These are phyloP conservation scores for Penicillium sclerotigenum DNA, from an alignment of 2,329 filamentous ascomycete species.

Conservation along the genomic window DNA sequence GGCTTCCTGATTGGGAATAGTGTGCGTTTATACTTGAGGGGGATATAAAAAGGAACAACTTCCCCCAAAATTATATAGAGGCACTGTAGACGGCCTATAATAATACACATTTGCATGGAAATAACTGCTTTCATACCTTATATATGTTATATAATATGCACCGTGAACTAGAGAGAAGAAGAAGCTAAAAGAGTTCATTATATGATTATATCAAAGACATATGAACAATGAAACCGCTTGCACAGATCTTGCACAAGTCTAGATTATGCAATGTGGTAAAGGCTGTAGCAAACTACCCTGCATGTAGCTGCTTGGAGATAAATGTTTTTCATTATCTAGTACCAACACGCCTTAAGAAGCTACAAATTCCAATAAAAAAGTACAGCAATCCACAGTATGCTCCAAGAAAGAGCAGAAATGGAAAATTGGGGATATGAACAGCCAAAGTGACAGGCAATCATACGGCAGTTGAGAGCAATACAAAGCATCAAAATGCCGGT, in stretches of 20 bases:
- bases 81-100: not conserved
- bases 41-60: not conserved
- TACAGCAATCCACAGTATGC: no score
- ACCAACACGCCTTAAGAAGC: no score
- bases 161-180: not conserved
- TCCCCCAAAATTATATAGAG: not conserved
- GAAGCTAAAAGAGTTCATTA: not conserved
- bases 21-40: not conserved
- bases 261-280: not conserved
- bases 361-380: no score
- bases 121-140: not conserved
- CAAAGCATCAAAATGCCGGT: no score
- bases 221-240: not conserved
- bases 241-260: not conserved
- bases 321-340: not conserved
- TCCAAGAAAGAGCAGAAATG: no score
- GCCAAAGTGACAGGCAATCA: not conserved
- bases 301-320: no score
- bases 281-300: not conserved
- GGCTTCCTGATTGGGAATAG: slow-evolving; percentile 19
- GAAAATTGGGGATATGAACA: not conserved
- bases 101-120: no score
- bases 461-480: not conserved
- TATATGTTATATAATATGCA: not conserved
- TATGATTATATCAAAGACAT: not conserved